phyloP scores from a whole-genome alignment of 2,329 filamentous ascomycete genomes.

The Colletotrichum higginsianum region DNA sequence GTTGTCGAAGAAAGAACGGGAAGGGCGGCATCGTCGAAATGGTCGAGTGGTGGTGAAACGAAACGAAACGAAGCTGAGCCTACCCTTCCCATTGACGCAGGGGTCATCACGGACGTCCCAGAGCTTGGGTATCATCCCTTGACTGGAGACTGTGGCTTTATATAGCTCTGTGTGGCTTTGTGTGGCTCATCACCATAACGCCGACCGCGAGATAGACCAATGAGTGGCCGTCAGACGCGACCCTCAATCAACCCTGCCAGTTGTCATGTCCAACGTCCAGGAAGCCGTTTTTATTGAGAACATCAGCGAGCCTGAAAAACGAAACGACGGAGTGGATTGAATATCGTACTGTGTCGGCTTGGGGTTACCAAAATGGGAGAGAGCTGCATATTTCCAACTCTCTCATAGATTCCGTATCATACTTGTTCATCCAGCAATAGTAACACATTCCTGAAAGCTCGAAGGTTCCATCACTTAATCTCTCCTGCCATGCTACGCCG shows the following conservation, averaged over 20 bases:
- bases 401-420: too few species aligned
- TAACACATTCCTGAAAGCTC: too few species aligned
- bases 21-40: constrained; percentile 3
- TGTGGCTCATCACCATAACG: background rate
- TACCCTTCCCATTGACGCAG: constrained; percentile 27
- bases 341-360: background rate
- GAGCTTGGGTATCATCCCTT: background rate
- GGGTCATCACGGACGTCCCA: constrained; percentile 24
- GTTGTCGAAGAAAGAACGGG: constrained; percentile 16
- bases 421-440: too few species aligned
- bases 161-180: constrained; percentile 2
- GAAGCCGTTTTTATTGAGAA: background rate
- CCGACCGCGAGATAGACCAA: background rate
- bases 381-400: background rate
- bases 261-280: background rate
- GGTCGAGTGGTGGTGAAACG: constrained; percentile 19
- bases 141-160: background rate
- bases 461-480: too few species aligned
- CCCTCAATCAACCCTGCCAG: background rate
- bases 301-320: background rate
- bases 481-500: background rate
- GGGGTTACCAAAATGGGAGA: background rate
- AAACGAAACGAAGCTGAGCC: constrained; percentile 30
- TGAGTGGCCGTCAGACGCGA: background rate
- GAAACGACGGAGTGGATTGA: background rate